Percentiles rank a stretch among this genome's conserved stretches.
These are phyloP conservation scores for Cladophialophora yegresii DNA, from an alignment of 2,329 filamentous ascomycete species.

Conservation along the genomic window DNA sequence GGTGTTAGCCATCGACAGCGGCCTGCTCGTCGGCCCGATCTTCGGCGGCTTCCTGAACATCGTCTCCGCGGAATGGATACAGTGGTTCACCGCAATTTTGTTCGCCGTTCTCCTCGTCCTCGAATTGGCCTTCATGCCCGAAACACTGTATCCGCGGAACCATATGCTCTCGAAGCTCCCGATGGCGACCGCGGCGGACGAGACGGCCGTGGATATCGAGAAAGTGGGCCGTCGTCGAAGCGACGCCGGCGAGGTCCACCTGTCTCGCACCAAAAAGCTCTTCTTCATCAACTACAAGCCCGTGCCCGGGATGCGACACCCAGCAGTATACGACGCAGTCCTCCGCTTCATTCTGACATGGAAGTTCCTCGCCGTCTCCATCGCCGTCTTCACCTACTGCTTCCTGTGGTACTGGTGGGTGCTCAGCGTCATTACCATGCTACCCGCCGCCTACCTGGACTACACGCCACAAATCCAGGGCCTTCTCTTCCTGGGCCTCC, in stretches of 20 bases:
- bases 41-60: conserved; percentile 57
- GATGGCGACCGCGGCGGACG: conserved; percentile 13
- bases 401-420: conserved; percentile 63
- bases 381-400: conserved; percentile 54
- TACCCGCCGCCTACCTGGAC: conserved; percentile 55
- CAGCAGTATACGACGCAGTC: conserved; percentile 51
- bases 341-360: conserved; percentile 53
- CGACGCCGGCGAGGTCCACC: background rate
- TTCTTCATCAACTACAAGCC: conserved; percentile 17
- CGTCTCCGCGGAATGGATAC: conserved; percentile 54
- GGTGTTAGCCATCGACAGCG: conserved; percentile 59
- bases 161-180: conserved; percentile 50
- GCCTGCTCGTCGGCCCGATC: conserved; percentile 53
- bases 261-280: conserved; percentile 22
- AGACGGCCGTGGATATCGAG: conserved; percentile 37
- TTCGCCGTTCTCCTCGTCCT: conserved; percentile 53
- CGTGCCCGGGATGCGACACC: conserved; percentile 54
- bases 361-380: conserved; percentile 49
- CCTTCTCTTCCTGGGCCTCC: conserved; percentile 56
- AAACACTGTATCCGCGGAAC: conserved; percentile 59
- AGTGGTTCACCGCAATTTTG: conserved; percentile 58
- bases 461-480: conserved; percentile 55
- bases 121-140: conserved; percentile 56
- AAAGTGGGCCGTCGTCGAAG: conserved; percentile 36
- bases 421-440: conserved; percentile 55